Evolutionary conservation across 1,139 yeast species (phyloP), one percentile per base, ranked within the genome.

Genomic region (Blastobotrys proliferans): DNA sequence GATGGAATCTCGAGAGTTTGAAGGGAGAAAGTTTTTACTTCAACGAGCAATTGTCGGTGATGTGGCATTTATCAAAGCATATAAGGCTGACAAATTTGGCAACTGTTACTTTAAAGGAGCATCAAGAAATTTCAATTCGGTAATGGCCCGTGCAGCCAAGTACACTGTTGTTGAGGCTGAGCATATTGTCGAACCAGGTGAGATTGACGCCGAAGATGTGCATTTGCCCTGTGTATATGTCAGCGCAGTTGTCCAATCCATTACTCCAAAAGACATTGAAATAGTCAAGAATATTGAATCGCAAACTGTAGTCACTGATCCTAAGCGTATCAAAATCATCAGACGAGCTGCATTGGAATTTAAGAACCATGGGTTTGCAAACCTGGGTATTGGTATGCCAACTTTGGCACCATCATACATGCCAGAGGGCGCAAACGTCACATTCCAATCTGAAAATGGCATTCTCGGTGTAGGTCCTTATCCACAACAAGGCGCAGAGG

Each of bases 301-400:
- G 11, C 40, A 44, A 18, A 40, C 43, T 3, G 45, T 43, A 14
- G 40, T 49, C 8, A 40, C 41, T 26, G 35, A 38, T 18, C 44
- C 48, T 14, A 30, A 56, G 35, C 58, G 73, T 40, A 63, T 60
- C 32, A 58, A 64, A 43, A 69, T 71, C 43, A 67, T 67, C 26
- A 61, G 57, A 44, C 61, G 75, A 40, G 73, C 74, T 2, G 64
- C 74, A 2, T 57, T 62, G 51, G 74, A 69, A 51, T 66, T 69
- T 50, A 53, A 56, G 21, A 66, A 67, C 48, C 73, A 72, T 6
- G 57, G 60, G 50, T 66, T 63, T 45, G 74, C 68, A 29, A 71
- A 70, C 48, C 56, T 70, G 39, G 75, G 74, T 16, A 66, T 70
- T 40, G 75, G 75, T 27, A 67, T 70, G 63, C 75, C 75, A 6